Evolutionary conservation across 768 basidiomycete species (phyloP).

Genomic region (Suillus variegatus): DNA sequence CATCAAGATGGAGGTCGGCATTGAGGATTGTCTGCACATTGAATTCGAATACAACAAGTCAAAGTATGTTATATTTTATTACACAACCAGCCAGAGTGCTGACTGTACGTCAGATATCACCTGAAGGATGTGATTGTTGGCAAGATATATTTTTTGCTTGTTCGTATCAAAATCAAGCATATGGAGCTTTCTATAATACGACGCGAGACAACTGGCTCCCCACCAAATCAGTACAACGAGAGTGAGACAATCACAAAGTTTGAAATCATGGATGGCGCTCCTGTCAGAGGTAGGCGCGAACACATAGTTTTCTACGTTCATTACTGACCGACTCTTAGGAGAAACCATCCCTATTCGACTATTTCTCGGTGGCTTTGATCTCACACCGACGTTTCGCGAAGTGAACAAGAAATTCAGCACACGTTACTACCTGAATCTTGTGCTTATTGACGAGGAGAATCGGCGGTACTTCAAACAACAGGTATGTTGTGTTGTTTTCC

Average conservation of each 20-base stretch:
- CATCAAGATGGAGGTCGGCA: conserved; percentile 99
- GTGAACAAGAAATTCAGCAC: conserved; percentile 99
- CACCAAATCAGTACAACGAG: conserved; percentile 99
- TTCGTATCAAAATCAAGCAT: conserved; percentile 99
- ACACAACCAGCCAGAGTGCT: conserved; percentile 5
- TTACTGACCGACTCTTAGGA: conserved; percentile 46
- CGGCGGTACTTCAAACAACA: conserved; percentile 97
- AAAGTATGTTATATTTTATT: conserved; percentile 61
- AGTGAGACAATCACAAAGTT: conserved; percentile 99
- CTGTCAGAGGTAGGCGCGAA: conserved; percentile 74
- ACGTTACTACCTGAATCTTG: conserved; percentile 95
- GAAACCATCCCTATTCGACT: conserved; percentile 98
- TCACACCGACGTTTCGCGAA: conserved; percentile 98
- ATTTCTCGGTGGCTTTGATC: conserved; percentile 97
- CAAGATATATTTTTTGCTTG: conserved; percentile 98
- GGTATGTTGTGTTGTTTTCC: conserved; percentile 38
- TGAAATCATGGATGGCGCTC: conserved; percentile 98
- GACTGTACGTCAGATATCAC: conserved; percentile 71
- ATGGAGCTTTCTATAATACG: conserved; percentile 99
- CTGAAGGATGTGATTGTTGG: conserved; percentile 99
- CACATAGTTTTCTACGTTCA: not conserved
- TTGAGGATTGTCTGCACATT: conserved; percentile 98
- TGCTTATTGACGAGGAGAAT: conserved; percentile 98
- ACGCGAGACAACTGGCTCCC: conserved; percentile 93
- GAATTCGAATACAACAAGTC: conserved; percentile 99